Conservation (phyloP, 1,284 basidiomycete genomes). For the Pseudozyma thailandica region DNA sequence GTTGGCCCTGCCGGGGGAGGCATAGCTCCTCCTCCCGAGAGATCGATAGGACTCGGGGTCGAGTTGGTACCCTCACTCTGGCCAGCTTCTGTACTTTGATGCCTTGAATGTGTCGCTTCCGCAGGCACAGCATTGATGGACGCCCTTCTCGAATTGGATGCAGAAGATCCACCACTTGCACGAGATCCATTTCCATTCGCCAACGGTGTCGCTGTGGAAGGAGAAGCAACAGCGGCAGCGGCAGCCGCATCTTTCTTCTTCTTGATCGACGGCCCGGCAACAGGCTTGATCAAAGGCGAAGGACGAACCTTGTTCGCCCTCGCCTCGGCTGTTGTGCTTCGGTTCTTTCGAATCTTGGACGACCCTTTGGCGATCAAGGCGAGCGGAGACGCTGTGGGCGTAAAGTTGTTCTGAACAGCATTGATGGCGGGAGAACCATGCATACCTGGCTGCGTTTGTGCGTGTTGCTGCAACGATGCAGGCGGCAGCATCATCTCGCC, state of each 20-base stretch:
- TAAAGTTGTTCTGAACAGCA: constrained; percentile 33
- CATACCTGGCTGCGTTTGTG: constrained; percentile 22
- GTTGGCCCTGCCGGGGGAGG: constrained; percentile 41
- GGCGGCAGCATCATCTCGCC: constrained; percentile 53
- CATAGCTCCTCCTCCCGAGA: constrained; percentile 45
- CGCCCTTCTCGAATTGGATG: constrained; percentile 26
- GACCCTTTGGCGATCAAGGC: constrained; percentile 49
- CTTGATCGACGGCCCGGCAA: constrained; percentile 33
- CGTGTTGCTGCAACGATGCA: constrained; percentile 61
- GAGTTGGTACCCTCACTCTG: constrained; percentile 57
- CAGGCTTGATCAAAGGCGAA: constrained; percentile 65
- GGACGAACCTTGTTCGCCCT: constrained; percentile 60
- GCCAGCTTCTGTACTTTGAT: constrained; percentile 50
- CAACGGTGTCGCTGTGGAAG: constrained; percentile 23
- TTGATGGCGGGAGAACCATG: constrained; percentile 40
- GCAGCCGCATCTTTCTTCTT: constrained; percentile 40
- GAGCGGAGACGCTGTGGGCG: constrained; percentile 56
- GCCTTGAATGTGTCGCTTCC: constrained; percentile 23
- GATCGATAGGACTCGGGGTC: constrained; percentile 65
- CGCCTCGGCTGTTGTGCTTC: constrained; percentile 57
- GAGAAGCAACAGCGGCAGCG: constrained; percentile 11
- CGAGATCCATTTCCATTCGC: constrained; percentile 17
- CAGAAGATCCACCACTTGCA: constrained; percentile 16
- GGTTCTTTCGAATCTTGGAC: constrained; percentile 55
- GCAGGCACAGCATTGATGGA: constrained; percentile 18